Evolutionary conservation across 352 stramenopile species (phyloP), one percentile per base, ranked within the genome.

Genomic region (Phytophthora tubulina): DNA sequence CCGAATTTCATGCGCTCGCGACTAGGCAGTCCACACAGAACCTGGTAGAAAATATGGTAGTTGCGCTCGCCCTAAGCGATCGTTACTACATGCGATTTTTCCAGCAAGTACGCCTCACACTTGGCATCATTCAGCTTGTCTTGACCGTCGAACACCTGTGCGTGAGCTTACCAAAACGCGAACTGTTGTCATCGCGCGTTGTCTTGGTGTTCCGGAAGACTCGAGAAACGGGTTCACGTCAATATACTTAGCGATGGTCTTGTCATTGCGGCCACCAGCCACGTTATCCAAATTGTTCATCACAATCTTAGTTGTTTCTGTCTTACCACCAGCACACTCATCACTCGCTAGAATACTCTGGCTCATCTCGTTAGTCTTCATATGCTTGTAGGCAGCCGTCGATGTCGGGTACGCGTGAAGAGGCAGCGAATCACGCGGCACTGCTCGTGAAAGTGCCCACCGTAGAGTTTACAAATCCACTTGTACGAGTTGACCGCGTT

Each of bases 31-130:
- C 89, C 89, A 27, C 81, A 68, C n/a, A 96, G 75, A 56, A 96
- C 85, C 79, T 99, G 96, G 76, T 99, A 99, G 74, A 99, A 99
- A 68, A 99, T 97, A 75, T 99, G 97, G 79, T 99, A 99, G 70
- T 99, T 99, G 30, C 97, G 88, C 78, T 99, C 96, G 10, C 96
- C 96, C n/a, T 98, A 90, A 6, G 94, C 92, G 70, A 98, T 98
- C 10, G 86, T 94, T 30, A 97, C 95, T 36, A 99, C 97, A 46
- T 96, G 92, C 9, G 93, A 98, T 72, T 99, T 99, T 74, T 99
- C 97, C 17, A 99, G 75, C 57, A 99, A 74, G 58, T 99, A 99
- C 7, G 97, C 99, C 59, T 97, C 94, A 64, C 89, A 96, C 67
- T 94, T 94, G 31, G 88, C 89, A 75, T 88, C 89, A 50, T 93